phyloP scores from a whole-genome alignment of 257 asterid genomes.

The Coffea eugenioides region DNA sequence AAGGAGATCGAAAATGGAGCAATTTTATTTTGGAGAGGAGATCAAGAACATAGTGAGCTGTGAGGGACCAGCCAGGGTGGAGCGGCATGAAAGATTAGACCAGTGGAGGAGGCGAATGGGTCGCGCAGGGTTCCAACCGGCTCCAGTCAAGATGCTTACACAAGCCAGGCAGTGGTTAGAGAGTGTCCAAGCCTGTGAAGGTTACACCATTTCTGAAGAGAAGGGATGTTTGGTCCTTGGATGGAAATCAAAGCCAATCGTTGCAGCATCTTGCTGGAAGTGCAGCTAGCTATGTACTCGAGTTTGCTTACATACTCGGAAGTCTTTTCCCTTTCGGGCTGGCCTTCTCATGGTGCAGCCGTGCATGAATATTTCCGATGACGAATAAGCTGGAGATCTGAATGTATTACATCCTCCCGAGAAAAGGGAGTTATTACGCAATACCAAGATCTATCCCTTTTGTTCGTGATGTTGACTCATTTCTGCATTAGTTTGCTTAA shows the following conservation, averaged over 20 bases:
- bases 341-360: neutral
- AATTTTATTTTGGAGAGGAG: conserved; percentile 79
- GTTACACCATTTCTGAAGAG: conserved; percentile 67
- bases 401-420: neutral
- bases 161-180: conserved; percentile 64
- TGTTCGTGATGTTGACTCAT: no score
- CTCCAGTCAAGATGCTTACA: conserved; percentile 55
- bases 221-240: conserved; percentile 71
- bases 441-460: no score
- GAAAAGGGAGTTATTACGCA: neutral
- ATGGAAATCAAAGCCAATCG: conserved; percentile 77
- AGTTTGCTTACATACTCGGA: neutral
- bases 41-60: conserved; percentile 85
- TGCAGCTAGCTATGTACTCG: conserved; percentile 28
- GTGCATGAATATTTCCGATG: neutral
- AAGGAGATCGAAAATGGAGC: conserved; percentile 72
- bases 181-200: conserved; percentile 43
- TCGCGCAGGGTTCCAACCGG: conserved; percentile 71
- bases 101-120: conserved; percentile 94
- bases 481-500: no score
- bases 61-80: conserved; percentile 80
- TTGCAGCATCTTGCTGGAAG: conserved; percentile 86
- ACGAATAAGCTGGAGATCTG: neutral
- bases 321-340: neutral
- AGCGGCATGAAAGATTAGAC: conserved; percentile 80